These are phyloP conservation scores for Sporobolomyces roseus DNA, from an alignment of 768 basidiomycete species.

Conservation along the genomic window DNA sequence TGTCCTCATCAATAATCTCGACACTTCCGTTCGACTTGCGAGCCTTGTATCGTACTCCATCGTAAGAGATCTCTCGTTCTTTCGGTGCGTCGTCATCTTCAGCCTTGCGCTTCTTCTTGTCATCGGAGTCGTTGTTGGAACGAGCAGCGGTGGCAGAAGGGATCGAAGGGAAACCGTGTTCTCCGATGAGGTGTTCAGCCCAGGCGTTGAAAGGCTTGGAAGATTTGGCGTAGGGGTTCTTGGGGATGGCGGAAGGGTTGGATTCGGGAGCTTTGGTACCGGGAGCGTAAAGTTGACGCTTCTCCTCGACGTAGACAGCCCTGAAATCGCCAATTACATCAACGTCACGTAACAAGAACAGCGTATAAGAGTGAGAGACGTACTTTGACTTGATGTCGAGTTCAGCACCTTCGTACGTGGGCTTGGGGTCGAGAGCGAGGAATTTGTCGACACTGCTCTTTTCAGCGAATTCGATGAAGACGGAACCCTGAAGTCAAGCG, in stretches of 20 bases:
- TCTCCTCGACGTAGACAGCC: constrained; percentile 87
- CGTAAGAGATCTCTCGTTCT: constrained; percentile 43
- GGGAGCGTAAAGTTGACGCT: constrained; percentile 89
- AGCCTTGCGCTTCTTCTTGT: constrained; percentile 50
- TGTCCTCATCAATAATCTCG: constrained; percentile 37
- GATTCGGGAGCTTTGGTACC: constrained; percentile 46
- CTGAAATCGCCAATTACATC: constrained; percentile 49
- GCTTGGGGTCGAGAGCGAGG: constrained; percentile 74
- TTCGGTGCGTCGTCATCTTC: constrained; percentile 52
- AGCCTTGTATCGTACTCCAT: constrained; percentile 38
- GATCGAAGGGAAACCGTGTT: constrained; percentile 23
- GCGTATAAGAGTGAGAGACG: constrained; percentile 42
- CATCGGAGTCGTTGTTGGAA: constrained; percentile 40
- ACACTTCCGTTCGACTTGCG: constrained; percentile 29
- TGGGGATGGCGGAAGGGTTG: constrained; percentile 46
- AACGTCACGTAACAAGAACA: constrained; percentile 2
- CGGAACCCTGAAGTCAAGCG: constrained; percentile 74
- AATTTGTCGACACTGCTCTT: constrained; percentile 67
- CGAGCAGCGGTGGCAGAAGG: constrained; percentile 54
- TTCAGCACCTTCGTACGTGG: constrained; percentile 69
- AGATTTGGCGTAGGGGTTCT: constrained; percentile 49
- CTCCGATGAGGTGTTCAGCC: constrained; percentile 34
- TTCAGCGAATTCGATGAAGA: constrained; percentile 85
- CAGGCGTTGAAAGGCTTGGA: constrained; percentile 41
- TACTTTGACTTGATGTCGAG: constrained; percentile 85